Evolutionary conservation across 306 rosid genomes (phyloP), one percentile per base, ranked within the genome.

Genomic region (Inga oerstediana): DNA sequence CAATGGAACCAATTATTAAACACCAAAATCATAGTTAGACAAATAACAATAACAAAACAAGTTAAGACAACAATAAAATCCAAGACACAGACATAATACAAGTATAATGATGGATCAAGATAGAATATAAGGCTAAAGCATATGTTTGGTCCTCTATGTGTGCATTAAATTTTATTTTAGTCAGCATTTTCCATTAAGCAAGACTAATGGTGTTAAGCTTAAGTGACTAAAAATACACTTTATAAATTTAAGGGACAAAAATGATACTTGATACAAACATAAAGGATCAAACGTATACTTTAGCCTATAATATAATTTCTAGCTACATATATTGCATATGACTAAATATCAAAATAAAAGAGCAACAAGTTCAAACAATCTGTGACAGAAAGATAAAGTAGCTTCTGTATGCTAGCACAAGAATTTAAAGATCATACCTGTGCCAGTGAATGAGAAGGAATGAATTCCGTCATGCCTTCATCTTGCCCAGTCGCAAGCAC

Each of bases 401-500:
- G 81, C 65, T 61, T 76, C 37, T 61, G 72, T 71, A 74, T 15
- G 27, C 59, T 52, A 72, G 72, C 45, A n/a, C 34, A 41, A 17
- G 54, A 75, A 59, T 83, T 80, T 41, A 66, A 7, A 27, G 44
- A 79, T 46, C 20, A 67, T 85, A 96, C 98, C 97, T 79, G 95
- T 1, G 99, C 99, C 83, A 94, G 86, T 44, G 99, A 90, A 71
- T 88, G 95, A 46, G 99, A 96, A 76, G 99, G 99, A 83, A 96
- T 92, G 73, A 92, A 92, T 83, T 96, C 98, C 87, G 94, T 20
- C 98, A 96, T 94, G 91, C 99, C 98, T 90, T 96, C 99, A 84
- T 96, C 99, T 89, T 96, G 99, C 78, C 97, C 99, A 66, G 98
- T 96, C 45, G 99, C 99, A 52, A 96, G 91, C 84, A 96, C 99